These are phyloP conservation scores for Pezizomycotina sp. DNA, from an alignment of 2,329 filamentous ascomycete species.

Conservation along the genomic window DNA sequence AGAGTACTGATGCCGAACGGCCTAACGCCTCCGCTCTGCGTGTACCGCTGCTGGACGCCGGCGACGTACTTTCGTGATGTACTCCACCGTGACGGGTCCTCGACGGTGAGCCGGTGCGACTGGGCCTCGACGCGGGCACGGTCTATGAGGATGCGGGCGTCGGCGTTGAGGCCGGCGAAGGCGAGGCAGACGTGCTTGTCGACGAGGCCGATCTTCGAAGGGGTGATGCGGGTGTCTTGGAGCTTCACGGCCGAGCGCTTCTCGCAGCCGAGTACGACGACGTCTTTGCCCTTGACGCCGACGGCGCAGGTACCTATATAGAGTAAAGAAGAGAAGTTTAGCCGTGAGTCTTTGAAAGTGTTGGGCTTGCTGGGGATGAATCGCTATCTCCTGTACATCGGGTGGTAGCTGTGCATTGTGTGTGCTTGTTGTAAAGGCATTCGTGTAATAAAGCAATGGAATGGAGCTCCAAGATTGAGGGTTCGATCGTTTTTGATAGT, in stretches of 20 bases:
- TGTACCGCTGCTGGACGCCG: constrained; percentile 96
- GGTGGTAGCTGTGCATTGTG: background rate
- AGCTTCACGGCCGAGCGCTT: constrained; percentile 99
- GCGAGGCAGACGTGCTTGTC: constrained; percentile 93
- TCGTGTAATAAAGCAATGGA: constrained; percentile 2
- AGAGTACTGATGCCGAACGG: constrained; percentile 98
- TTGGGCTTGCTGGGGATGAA: constrained; percentile 16
- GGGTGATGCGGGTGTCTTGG: constrained; percentile 96
- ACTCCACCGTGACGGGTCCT: constrained; percentile 95
- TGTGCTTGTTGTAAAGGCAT: constrained; percentile 2
- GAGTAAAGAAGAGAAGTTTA: constrained; percentile 22
- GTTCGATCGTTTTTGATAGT: constrained; percentile 1
- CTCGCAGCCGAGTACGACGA: constrained; percentile 93
- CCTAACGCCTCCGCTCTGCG: constrained; percentile 91
- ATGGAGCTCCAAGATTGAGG: background rate
- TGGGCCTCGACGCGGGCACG: constrained; percentile 95
- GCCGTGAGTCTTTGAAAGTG: constrained; percentile 16
- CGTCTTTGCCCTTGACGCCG: constrained; percentile 83
- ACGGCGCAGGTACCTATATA: constrained; percentile 80
- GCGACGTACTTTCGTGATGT: constrained; percentile 97
- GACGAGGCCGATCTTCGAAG: constrained; percentile 92
- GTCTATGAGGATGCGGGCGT: constrained; percentile 94
- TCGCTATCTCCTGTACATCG: constrained; percentile 9
- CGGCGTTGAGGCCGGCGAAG: constrained; percentile 92
- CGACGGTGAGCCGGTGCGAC: constrained; percentile 89